A percentile compares a stretch with the other conserved stretches of the same genome.
phyloP scores from a whole-genome alignment of 2,329 filamentous ascomycete species.

The Falciphora oryzae region DNA sequence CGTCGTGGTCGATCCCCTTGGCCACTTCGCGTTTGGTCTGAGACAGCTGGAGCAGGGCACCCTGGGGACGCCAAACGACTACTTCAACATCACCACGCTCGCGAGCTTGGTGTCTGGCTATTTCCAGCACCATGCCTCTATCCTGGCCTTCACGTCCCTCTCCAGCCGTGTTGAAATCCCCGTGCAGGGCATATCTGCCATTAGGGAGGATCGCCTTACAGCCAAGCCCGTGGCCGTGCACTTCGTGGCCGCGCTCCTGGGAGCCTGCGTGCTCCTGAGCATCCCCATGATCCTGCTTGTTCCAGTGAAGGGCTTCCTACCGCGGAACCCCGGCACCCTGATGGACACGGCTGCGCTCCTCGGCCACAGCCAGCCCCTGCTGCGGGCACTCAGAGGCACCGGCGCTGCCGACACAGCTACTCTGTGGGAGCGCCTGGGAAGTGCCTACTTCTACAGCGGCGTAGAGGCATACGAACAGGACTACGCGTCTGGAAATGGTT shows the following conservation, averaged over 20 bases:
- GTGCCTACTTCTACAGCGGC: slow-evolving; percentile 26
- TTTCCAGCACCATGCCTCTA: slow-evolving; percentile 28
- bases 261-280: slow-evolving; percentile 20
- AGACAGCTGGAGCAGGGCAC: slow-evolving; percentile 17
- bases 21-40: slow-evolving; percentile 28
- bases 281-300: slow-evolving; percentile 18
- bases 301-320: slow-evolving; percentile 29
- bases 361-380: slow-evolving; percentile 28
- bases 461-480: slow-evolving; percentile 30
- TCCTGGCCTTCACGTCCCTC: slow-evolving; percentile 24
- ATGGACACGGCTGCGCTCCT: slow-evolving; percentile 30
- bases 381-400: slow-evolving; percentile 28
- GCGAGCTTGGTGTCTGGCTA: slow-evolving; percentile 24
- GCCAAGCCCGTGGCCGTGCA: slow-evolving; percentile 26
- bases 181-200: slow-evolving; percentile 17
- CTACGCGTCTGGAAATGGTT: slow-evolving; percentile 15
- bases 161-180: slow-evolving; percentile 12
- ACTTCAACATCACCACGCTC: slow-evolving; percentile 22
- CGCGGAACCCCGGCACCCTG: slow-evolving; percentile 28
- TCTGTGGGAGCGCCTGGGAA: slow-evolving; percentile 22
- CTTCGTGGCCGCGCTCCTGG: slow-evolving; percentile 24
- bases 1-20: slow-evolving; percentile 25
- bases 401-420: slow-evolving; percentile 25
- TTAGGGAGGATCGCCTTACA: slow-evolving; percentile 25
- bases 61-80: slow-evolving; percentile 17